Percentiles rank a stretch among this genome's conserved stretches.
Evolutionary conservation across 2,329 filamentous ascomycete species (phyloP).

Genomic region (Pseudonectria buxi): DNA sequence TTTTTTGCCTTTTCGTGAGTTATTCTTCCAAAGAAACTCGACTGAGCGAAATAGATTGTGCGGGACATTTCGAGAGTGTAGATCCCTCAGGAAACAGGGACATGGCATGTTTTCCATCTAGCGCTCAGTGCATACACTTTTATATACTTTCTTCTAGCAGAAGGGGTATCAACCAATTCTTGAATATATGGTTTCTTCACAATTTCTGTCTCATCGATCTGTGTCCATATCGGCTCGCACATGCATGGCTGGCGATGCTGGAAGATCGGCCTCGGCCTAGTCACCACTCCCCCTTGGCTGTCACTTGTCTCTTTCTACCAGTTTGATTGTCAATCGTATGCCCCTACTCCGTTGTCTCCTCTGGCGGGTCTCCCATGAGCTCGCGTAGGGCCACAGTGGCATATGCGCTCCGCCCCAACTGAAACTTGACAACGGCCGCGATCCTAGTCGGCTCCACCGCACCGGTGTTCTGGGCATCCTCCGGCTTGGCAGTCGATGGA

Average conservation of each 20-base stretch:
- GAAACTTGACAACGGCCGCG: slow-evolving; percentile 66
- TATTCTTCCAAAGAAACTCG: too few relatives aligned
- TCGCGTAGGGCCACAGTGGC: slow-evolving; percentile 78
- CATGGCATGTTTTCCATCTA: slow-evolving; percentile 6
- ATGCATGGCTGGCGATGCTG: too few relatives aligned
- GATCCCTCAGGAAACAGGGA: slow-evolving; percentile 6
- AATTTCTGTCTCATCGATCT: too few relatives aligned
- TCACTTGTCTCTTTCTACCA: too few relatives aligned
- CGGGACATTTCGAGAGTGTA: neutral
- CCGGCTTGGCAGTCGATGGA: neutral
- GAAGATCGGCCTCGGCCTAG: too few relatives aligned
- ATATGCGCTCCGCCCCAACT: slow-evolving; percentile 73
- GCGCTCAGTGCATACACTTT: slow-evolving; percentile 10
- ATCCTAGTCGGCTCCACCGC: slow-evolving; percentile 34
- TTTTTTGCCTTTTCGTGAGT: too few relatives aligned
- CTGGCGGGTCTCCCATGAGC: slow-evolving; percentile 51
- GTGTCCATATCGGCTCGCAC: too few relatives aligned
- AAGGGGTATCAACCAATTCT: slow-evolving; percentile 18
- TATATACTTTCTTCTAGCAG: slow-evolving; percentile 17
- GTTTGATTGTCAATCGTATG: too few relatives aligned
- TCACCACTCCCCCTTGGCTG: too few relatives aligned
- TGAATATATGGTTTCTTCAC: slow-evolving; percentile 5
- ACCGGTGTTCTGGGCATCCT: slow-evolving; percentile 4
- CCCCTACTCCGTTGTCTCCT: slow-evolving; percentile 10
- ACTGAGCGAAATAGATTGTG: too few relatives aligned